Evolutionary conservation across 441 rosid genomes (phyloP), one percentile per base, ranked within the genome.

Genomic region (Metrosideros polymorpha): DNA sequence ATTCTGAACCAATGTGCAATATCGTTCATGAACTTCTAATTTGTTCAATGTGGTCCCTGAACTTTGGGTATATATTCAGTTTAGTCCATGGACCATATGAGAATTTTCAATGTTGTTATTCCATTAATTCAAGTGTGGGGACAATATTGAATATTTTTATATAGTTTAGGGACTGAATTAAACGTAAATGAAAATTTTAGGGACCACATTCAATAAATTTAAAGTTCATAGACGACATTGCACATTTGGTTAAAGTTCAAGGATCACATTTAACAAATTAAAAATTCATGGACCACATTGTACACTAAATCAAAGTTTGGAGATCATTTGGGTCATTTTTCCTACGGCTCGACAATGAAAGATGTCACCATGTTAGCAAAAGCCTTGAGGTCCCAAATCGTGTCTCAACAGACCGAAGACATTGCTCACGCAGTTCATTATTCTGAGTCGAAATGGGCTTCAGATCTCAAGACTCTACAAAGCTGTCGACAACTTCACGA

Each of bases 241-340:
- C 12, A 45, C 49, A 9, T 45, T 45, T 9, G 12, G 49, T 45
- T 45, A 45, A 8, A 55, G 3, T 9, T 25, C 0, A 55, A 7
- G 24, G 12, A 55, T 0, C 0, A 0, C 3, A 55, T 2, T 55
- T 6, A 55, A 55, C 5, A 25, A 55, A 55, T 55, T 55, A 10
- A 25, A 55, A 55, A 0, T 54, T 55, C 3, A 55, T 0, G 24
- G 25, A 25, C 4, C 12, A 0, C 1, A 25, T 25, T 24, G 12
- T 3, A 25, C 0, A 0, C 24, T 25, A 0, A 9, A 12, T 1
- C 9, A 55, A 55, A 54, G 2, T 54, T 24, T 9, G 24, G 27
- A 54, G 1, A 0, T 12, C 9, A 54, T 24, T 54, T 54, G 9
- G 24, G 5, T 9, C 57, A 4, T 22, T 14, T 0, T 22, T 54